Percentiles rank a stretch among this genome's conserved stretches.
These are phyloP conservation scores for Penicillium roqueforti DNA, from an alignment of 495 filamentous ascomycete species.

Conservation along the genomic window DNA sequence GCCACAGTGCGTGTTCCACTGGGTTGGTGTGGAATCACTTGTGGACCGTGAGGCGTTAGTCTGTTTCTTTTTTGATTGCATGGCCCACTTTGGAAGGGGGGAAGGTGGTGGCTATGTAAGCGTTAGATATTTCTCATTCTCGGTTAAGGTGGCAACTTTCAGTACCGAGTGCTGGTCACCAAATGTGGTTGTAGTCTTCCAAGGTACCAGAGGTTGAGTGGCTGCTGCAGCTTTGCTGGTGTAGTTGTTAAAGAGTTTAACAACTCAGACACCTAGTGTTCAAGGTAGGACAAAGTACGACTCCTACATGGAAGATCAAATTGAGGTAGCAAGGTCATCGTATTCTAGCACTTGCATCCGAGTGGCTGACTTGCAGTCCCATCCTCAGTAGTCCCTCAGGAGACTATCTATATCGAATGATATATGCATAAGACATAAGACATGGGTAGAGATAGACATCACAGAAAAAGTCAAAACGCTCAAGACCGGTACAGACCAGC, in stretches of 20 bases:
- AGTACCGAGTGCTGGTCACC: background rate
- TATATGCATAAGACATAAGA: conserved; percentile 10
- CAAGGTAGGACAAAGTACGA: background rate
- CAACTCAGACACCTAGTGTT: background rate
- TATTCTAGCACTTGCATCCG: conserved; percentile 20
- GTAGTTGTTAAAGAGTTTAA: background rate
- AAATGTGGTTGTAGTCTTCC: background rate
- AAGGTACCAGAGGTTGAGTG: background rate
- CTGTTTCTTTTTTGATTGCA: background rate
- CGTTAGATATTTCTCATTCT: background rate
- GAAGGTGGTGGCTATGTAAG: too few species aligned
- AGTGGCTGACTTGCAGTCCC: conserved; percentile 14
- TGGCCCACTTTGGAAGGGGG: background rate
- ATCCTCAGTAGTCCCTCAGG: too few species aligned
- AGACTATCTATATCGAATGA: conserved; percentile 15
- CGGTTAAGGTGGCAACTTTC: background rate
- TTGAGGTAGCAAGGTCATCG: conserved; percentile 12
- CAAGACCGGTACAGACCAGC: conserved; percentile 1
- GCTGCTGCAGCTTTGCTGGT: background rate
- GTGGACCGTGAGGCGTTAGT: background rate
- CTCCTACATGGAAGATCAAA: background rate
- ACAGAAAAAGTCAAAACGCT: background rate
- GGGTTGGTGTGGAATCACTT: background rate
- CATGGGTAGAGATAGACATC: background rate
- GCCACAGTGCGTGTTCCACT: background rate